Conservation (phyloP, 2,329 filamentous ascomycete species). For the Plectosphaerella plurivora region DNA sequence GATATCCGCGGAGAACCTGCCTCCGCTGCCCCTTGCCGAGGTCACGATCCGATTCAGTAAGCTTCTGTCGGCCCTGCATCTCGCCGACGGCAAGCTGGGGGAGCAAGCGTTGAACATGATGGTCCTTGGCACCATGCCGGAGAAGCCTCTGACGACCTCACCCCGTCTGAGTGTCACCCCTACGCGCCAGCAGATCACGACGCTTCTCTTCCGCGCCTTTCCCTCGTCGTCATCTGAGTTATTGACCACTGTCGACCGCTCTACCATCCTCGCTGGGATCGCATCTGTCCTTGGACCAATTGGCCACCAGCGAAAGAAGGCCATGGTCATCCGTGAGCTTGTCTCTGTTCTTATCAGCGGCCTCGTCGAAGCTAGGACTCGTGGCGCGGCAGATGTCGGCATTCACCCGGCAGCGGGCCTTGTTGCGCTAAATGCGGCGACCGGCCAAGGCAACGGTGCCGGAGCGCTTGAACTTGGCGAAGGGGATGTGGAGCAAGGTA, state of each 20-base stretch:
- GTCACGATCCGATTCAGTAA: conserved; percentile 70
- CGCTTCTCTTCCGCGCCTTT: conserved; percentile 64
- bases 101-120: conserved; percentile 59
- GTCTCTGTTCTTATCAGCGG: conserved; percentile 78
- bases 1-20: conserved; percentile 65
- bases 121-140: conserved; percentile 55
- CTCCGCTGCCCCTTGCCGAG: conserved; percentile 68
- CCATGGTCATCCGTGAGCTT: conserved; percentile 81
- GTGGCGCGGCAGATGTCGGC: conserved; percentile 92
- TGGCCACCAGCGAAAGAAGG: conserved; percentile 83
- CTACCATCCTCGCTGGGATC: conserved; percentile 79
- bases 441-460: conserved; percentile 43
- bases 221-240: conserved; percentile 62
- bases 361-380: conserved; percentile 83
- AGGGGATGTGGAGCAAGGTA: conserved; percentile 60
- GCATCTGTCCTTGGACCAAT: conserved; percentile 78
- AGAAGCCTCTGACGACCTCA: conserved; percentile 43
- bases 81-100: conserved; percentile 59
- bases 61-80: conserved; percentile 62
- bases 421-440: conserved; percentile 60
- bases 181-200: conserved; percentile 59
- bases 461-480: conserved; percentile 58
- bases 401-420: conserved; percentile 90
- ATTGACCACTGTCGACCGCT: conserved; percentile 69
- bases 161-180: conserved; percentile 53